Conservation (phyloP, 2,329 filamentous ascomycete species). For the Magnaporthiopsis incrustans region DNA sequence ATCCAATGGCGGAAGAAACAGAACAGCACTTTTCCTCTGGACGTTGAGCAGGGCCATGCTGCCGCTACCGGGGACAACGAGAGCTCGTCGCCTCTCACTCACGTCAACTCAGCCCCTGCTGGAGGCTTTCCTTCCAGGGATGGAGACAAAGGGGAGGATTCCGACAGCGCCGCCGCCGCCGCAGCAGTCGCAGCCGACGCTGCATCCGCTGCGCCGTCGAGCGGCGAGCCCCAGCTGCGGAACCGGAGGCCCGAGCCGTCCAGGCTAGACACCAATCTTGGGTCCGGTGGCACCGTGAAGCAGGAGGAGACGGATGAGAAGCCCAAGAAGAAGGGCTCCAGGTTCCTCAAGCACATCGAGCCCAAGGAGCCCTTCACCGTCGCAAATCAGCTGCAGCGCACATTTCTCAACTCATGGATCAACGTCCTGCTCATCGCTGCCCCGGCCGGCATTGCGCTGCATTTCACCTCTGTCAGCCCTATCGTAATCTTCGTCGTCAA, state of each 20-base stretch:
- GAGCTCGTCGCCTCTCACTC: conserved; percentile 22
- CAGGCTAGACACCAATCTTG: conserved; percentile 18
- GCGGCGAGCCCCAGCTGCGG: conserved; percentile 10
- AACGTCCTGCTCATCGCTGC: conserved; percentile 74
- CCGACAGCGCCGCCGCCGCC: conserved; percentile 2
- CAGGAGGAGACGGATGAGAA: conserved; percentile 30
- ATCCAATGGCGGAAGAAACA: conserved; percentile 26
- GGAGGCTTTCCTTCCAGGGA: not conserved
- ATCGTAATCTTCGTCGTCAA: conserved; percentile 77
- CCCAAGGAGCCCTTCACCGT: conserved; percentile 50
- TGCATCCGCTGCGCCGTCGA: conserved; percentile 8
- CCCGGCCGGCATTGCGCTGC: conserved; percentile 65
- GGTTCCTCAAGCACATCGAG: conserved; percentile 37
- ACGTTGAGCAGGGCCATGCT: conserved; percentile 22
- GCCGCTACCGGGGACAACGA: conserved; percentile 11
- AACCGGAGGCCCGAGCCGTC: conserved; percentile 17
- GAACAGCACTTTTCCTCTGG: conserved; percentile 25
- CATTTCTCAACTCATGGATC: conserved; percentile 76
- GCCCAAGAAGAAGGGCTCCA: conserved; percentile 23
- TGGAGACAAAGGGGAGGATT: not conserved
- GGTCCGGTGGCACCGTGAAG: conserved; percentile 15
- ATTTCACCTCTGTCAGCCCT: conserved; percentile 48
- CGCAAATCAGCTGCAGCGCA: conserved; percentile 61
- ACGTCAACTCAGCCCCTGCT: conserved; percentile 23
- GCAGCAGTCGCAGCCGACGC: conserved; percentile 7